phyloP scores from a whole-genome alignment of 495 filamentous ascomycete genomes.

The Usnea hakonensis region DNA sequence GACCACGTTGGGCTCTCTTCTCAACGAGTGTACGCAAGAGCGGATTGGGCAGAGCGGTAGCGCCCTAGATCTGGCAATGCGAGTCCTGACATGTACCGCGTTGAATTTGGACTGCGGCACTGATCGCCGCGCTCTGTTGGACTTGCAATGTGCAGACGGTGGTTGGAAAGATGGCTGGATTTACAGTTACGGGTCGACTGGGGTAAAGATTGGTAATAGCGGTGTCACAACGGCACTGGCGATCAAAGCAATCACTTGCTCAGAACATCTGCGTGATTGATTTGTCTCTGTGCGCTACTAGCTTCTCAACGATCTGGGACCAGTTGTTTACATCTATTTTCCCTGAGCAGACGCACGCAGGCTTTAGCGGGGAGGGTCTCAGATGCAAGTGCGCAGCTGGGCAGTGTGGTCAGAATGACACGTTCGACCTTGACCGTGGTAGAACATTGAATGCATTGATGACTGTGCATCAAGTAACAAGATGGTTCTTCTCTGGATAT shows the following conservation, averaged over 20 bases:
- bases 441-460: no score
- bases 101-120: neutral
- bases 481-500: no score
- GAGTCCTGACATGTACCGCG: neutral
- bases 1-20: neutral
- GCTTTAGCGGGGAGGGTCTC: no score
- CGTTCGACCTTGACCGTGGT: no score
- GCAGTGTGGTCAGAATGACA: no score
- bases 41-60: neutral
- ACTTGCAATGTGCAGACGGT: neutral
- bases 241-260: neutral
- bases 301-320: no score
- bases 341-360: no score
- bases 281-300: no score
- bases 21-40: neutral
- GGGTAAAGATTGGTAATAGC: neutral
- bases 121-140: neutral
- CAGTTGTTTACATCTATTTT: no score
- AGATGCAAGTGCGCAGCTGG: no score
- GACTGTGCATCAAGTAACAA: no score
- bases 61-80: slow-evolving; percentile 3
- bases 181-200: slow-evolving; percentile 3
- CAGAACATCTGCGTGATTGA: no score
- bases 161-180: slow-evolving; percentile 1
- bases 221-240: slow-evolving; percentile 2